Base-by-base conservation (phyloP, 495 filamentous ascomycete species). In the Diplogelasinospora grovesii region DNA sequence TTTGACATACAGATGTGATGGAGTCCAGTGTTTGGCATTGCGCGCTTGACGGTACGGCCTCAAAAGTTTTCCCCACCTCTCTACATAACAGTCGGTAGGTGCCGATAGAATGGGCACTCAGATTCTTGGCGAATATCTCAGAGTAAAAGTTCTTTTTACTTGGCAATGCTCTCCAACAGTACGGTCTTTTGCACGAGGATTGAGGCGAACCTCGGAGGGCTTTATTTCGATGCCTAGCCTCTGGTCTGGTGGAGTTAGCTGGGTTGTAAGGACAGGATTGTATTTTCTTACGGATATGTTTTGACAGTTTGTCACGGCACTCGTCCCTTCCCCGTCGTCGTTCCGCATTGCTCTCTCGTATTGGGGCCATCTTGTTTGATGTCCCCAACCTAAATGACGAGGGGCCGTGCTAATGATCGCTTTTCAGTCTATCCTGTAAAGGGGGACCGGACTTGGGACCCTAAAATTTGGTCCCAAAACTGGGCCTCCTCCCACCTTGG, bases 1-100 rank as follows among this genome's bases (percentile, higher is more conserved):
- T n/a, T 31, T 6, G 28, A 31, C n/a, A 31, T 31, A 31, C 28
- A n/a, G 28, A 31, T n/a, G n/a, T n/a, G n/a, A 31, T 31, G n/a
- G n/a, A 13, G 5, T 31, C 16, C n/a, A 6, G 28, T 31, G 28
- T 31, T 31, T 5, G 4, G 16, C 28, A 31, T 31, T 31, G 5
- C 16, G 28, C 5, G 28, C n/a, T 31, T 5, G n/a, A n/a, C n/a
- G 28, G n/a, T 31, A 31, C 28, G 28, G 28, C 28, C 16, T 31
- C 28, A 13, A 31, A 31, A 7, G 28, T 31, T 14, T 14, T 31
- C n/a, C 28, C 28, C 5, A 31, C 5, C n/a, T 31, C 28, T 31
- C 16, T 31, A 31, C n/a, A 31, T 5, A 31, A 14, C 6, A 31
- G n/a, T 13, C 28, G 28, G 28, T 31, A 31, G n/a, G 28, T 31